Conservation (phyloP, 75 land plant genomes). For the Cryptomeria japonica region DNA sequence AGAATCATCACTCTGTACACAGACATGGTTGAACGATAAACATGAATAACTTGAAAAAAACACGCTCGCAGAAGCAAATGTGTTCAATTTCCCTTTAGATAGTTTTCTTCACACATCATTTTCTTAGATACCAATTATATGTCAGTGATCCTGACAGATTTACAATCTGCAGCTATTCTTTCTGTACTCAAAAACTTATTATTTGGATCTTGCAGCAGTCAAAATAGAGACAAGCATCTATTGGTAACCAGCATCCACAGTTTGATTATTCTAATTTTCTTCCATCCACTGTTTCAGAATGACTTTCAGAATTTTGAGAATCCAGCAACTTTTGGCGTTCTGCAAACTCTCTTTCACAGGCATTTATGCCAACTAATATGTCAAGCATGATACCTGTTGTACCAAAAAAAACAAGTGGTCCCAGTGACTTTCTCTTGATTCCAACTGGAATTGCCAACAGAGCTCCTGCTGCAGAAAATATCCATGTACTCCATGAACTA, state of each 20-base stretch:
- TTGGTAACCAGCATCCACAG: not conserved
- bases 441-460: slow-evolving; percentile 89
- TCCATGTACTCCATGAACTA: slow-evolving; percentile 85
- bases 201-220: not conserved
- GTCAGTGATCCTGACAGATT: not conserved
- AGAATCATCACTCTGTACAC: not conserved
- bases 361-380: slow-evolving; percentile 72
- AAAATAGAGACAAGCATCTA: not conserved
- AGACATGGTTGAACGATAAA: not conserved
- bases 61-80: not conserved
- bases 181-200: not conserved
- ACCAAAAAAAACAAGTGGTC: slow-evolving; percentile 86
- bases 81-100: not conserved
- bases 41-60: not conserved
- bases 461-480: slow-evolving; percentile 85
- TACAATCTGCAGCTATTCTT: not conserved
- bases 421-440: slow-evolving; percentile 73
- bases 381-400: slow-evolving; percentile 97
- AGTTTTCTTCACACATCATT: not conserved
- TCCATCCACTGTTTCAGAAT: slow-evolving; percentile 4
- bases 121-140: not conserved
- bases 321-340: slow-evolving; percentile 71
- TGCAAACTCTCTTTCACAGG: slow-evolving; percentile 86
- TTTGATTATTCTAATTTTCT: slow-evolving; percentile 9
- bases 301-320: slow-evolving; percentile 34